Evolutionary conservation across 345 rosid species (phyloP).

Genomic region (Trapa bicornis): DNA sequence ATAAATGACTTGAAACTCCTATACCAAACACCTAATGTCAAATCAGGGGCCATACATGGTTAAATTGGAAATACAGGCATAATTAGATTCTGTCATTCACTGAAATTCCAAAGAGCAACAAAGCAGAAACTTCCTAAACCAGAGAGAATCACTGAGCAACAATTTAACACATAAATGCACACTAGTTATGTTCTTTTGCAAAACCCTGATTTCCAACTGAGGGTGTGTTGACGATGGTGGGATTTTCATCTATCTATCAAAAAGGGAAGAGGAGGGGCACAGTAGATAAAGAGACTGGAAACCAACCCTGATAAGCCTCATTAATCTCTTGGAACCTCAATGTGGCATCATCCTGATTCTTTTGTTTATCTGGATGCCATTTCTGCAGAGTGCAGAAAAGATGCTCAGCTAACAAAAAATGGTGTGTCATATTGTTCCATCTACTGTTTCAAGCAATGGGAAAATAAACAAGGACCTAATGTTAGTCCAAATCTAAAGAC

Average conservation of each 20-base stretch:
- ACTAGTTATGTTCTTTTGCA: background rate
- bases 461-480: too few species aligned
- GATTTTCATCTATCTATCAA: background rate
- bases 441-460: background rate
- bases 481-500: background rate
- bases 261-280: background rate
- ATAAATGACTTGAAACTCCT: too few species aligned
- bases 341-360: slow-evolving; percentile 51
- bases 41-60: background rate
- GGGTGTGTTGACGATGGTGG: background rate
- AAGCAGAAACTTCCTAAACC: background rate
- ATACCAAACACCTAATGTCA: background rate
- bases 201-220: background rate
- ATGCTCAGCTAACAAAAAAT: background rate
- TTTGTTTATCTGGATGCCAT: slow-evolving; percentile 95
- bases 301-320: slow-evolving; percentile 85
- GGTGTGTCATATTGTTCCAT: background rate
- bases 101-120: background rate
- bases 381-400: slow-evolving; percentile 30
- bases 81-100: background rate
- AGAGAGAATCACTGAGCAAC: background rate
- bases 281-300: background rate
- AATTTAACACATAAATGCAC: background rate
- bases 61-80: background rate
- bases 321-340: slow-evolving; percentile 89